Conservation (phyloP, 2,329 filamentous ascomycete genomes). For the Penicillium vulpinum region DNA sequence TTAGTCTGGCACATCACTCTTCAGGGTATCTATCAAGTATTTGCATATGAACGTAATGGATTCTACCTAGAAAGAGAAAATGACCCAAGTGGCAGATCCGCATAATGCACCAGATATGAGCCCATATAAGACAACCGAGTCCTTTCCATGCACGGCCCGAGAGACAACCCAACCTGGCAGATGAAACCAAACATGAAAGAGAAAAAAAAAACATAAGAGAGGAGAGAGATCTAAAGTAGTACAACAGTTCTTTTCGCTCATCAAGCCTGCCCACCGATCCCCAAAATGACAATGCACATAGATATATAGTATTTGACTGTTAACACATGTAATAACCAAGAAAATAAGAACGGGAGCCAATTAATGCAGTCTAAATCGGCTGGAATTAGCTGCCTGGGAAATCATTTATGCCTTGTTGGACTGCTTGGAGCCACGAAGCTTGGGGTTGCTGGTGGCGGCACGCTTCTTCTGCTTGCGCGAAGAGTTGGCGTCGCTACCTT, state of each 20-base stretch:
- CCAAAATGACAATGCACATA: slow-evolving; percentile 24
- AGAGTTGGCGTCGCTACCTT: slow-evolving; percentile 59
- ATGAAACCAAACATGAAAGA: slow-evolving; percentile 20
- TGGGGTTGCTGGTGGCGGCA: slow-evolving; percentile 44
- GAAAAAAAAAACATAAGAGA: slow-evolving; percentile 30
- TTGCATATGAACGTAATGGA: slow-evolving; percentile 1
- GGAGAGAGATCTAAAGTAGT: slow-evolving; percentile 40
- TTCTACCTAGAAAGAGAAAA: slow-evolving; percentile 12
- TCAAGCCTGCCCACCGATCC: slow-evolving; percentile 28
- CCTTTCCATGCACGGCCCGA: slow-evolving; percentile 35
- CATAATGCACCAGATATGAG: slow-evolving; percentile 29
- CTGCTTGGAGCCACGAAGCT: slow-evolving; percentile 46
- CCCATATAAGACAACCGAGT: slow-evolving; percentile 37
- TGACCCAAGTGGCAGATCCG: slow-evolving; percentile 20
- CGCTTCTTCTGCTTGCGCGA: slow-evolving; percentile 49
- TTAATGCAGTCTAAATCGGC: slow-evolving; percentile 9
- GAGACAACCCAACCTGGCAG: slow-evolving; percentile 25
- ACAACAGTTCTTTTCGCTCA: slow-evolving; percentile 31
- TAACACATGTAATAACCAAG: slow-evolving; percentile 31
- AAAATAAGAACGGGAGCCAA: slow-evolving; percentile 17
- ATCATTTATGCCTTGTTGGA: slow-evolving; percentile 33
- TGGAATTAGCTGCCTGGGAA: slow-evolving; percentile 15
- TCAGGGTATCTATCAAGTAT: not conserved
- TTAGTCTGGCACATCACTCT: no score
- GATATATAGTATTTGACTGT: no score